Conservation (phyloP, 257 asterid genomes). For the Rubia yunnanensis region DNA sequence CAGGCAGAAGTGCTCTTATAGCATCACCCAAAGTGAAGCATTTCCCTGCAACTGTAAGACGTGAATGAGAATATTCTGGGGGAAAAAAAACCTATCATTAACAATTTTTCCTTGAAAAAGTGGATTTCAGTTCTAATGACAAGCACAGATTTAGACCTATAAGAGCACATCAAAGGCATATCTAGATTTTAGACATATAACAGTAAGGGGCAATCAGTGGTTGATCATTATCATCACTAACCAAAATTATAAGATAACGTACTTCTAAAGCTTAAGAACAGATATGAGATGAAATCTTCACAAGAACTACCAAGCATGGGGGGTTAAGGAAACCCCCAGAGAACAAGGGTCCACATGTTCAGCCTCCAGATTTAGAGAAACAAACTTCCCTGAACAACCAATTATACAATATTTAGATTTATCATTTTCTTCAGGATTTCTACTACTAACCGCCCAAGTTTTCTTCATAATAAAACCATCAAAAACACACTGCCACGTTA, state of each 20-base stretch:
- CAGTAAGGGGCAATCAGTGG: neutral
- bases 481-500: neutral
- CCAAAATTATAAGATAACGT: neutral
- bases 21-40: constrained; percentile 69
- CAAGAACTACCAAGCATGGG: neutral
- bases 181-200: neutral
- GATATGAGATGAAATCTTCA: neutral
- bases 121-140: neutral
- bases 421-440: neutral
- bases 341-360: neutral
- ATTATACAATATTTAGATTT: too few species aligned
- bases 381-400: neutral
- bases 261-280: neutral
- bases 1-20: constrained; percentile 54
- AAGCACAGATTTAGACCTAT: neutral
- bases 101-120: neutral
- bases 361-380: neutral
- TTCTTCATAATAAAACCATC: neutral
- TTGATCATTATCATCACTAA: neutral
- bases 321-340: neutral
- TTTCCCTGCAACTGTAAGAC: constrained; percentile 46
- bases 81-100: neutral
- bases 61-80: neutral
- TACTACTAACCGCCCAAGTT: neutral
- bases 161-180: neutral